These are phyloP conservation scores for Suillus alpinus DNA, from an alignment of 768 basidiomycete genomes.

Conservation along the genomic window DNA sequence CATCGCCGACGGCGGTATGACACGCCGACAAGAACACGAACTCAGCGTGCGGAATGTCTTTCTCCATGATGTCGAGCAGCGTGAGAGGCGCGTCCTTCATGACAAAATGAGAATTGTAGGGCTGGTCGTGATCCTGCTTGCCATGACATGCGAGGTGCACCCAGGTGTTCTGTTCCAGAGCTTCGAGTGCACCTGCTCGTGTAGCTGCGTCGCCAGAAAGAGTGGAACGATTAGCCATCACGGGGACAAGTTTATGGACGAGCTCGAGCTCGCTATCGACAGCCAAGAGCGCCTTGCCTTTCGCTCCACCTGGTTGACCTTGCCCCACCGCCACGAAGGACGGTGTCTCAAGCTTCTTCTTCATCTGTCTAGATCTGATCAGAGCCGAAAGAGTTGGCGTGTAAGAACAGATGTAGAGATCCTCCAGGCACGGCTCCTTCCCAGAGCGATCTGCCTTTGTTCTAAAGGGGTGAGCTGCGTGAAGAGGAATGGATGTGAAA, in stretches of 20 bases:
- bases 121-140: conserved; percentile 2
- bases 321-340: conserved; percentile 5
- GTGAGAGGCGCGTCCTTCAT: neutral
- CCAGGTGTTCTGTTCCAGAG: conserved; percentile 7
- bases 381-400: conserved; percentile 8
- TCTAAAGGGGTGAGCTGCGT: conserved; percentile 27
- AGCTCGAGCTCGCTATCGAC: conserved; percentile 8
- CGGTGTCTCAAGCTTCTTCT: neutral
- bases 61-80: conserved; percentile 4
- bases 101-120: conserved; percentile 9
- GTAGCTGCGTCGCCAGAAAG: neutral
- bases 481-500: conserved; percentile 10
- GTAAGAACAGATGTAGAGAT: conserved; percentile 10
- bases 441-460: no score
- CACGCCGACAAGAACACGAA: conserved; percentile 19
- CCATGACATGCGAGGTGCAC: conserved; percentile 22
- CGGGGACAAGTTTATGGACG: conserved; percentile 8
- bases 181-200: neutral
- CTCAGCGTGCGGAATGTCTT: neutral
- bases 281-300: neutral
- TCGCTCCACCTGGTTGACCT: neutral
- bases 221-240: no score
- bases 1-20: conserved; percentile 19
- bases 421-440: neutral
- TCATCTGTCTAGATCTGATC: conserved; percentile 4